These are phyloP conservation scores for Tetrahymena malaccensis DNA, from an alignment of 73 alveolate genomes.

Conservation along the genomic window DNA sequence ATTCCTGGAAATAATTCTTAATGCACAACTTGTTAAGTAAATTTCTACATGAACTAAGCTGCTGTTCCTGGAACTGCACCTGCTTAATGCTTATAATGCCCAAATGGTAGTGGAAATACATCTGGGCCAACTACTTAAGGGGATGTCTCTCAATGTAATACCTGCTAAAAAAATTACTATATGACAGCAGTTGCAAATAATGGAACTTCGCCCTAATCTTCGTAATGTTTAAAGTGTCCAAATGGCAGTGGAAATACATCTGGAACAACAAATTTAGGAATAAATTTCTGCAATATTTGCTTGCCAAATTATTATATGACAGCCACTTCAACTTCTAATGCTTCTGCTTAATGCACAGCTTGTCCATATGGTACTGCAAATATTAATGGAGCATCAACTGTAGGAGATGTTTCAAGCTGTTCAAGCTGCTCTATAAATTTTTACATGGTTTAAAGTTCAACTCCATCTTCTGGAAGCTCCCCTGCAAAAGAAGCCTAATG, in stretches of 20 bases:
- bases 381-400: neutral
- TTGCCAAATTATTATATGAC: neutral
- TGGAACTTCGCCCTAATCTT: neutral
- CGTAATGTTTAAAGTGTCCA: neutral
- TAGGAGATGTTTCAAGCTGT: neutral
- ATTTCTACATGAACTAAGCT: neutral
- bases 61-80: neutral
- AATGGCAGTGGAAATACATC: neutral
- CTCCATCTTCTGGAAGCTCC: neutral
- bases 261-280: neutral
- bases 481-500: neutral
- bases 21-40: no score
- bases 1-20: no score
- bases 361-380: neutral
- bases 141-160: neutral
- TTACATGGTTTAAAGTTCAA: neutral
- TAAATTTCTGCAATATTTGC: neutral
- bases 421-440: neutral
- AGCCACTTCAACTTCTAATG: neutral
- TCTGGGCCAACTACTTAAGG: neutral
- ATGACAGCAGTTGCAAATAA: neutral
- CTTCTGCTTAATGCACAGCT: neutral
- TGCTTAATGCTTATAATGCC: neutral
- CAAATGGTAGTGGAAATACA: neutral
- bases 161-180: neutral